A percentile compares a stretch with the other conserved stretches of the same genome.
phyloP scores from a whole-genome alignment of 2,329 filamentous ascomycete species.

The Ophiostoma tasmaniense region DNA sequence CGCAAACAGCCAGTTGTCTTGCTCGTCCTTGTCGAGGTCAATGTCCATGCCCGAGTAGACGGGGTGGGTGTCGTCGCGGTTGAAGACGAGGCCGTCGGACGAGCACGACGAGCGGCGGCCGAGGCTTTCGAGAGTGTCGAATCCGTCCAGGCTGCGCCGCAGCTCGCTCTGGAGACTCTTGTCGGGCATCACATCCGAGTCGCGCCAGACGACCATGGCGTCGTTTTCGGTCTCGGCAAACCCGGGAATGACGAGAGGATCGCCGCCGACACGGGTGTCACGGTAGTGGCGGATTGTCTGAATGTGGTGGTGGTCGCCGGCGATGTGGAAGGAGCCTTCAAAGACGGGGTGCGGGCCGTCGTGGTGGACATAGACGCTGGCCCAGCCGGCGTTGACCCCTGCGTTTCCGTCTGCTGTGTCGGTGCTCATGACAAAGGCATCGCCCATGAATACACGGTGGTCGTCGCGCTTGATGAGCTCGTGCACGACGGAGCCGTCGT shows the following conservation, averaged over 20 bases:
- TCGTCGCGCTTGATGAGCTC: slow-evolving; percentile 63
- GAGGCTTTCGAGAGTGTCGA: neutral
- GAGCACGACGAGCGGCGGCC: slow-evolving; percentile 42
- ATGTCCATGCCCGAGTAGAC: slow-evolving; percentile 48
- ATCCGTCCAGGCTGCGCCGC: slow-evolving; percentile 38
- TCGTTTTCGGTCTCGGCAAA: slow-evolving; percentile 37
- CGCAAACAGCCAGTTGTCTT: slow-evolving; percentile 53
- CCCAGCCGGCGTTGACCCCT: slow-evolving; percentile 82
- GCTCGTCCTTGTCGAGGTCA: slow-evolving; percentile 21
- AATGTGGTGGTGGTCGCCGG: slow-evolving; percentile 79
- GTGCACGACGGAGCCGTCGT: slow-evolving; percentile 58
- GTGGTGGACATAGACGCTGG: slow-evolving; percentile 64
- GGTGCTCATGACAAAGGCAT: slow-evolving; percentile 57
- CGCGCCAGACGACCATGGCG: slow-evolving; percentile 87
- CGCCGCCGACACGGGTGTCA: slow-evolving; percentile 59
- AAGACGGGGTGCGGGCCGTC: slow-evolving; percentile 78
- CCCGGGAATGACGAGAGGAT: slow-evolving; percentile 51
- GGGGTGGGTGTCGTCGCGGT: slow-evolving; percentile 62
- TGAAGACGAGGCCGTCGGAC: slow-evolving; percentile 72
- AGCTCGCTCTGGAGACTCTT: slow-evolving; percentile 47
- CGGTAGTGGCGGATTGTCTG: slow-evolving; percentile 67
- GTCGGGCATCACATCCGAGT: slow-evolving; percentile 64
- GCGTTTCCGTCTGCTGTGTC: slow-evolving; percentile 31
- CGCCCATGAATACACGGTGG: slow-evolving; percentile 79
- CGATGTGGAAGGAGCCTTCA: slow-evolving; percentile 77